A percentile compares a stretch with the other conserved stretches of the same genome.
These are phyloP conservation scores for Syzygium aqueum DNA, from an alignment of 345 rosid genomes.

Conservation along the genomic window DNA sequence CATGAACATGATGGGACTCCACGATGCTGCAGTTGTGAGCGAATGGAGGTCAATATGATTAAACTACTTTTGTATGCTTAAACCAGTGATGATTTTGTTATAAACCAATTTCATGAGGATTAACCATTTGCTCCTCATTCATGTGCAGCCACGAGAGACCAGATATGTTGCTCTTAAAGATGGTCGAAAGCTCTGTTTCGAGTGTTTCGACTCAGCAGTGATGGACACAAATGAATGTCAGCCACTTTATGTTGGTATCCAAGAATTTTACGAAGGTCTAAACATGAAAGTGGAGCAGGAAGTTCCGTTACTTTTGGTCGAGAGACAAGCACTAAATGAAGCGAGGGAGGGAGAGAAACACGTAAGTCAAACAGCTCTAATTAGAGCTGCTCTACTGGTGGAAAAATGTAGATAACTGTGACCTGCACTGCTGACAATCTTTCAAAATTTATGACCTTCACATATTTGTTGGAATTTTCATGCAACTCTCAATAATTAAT, in stretches of 20 bases:
- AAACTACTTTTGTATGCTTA: background rate
- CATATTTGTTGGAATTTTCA: background rate
- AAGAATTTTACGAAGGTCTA: conserved; percentile 69
- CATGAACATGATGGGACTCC: conserved; percentile 91
- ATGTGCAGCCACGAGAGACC: conserved; percentile 58
- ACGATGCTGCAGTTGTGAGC: conserved; percentile 97
- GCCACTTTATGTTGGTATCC: conserved; percentile 73
- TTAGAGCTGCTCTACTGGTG: background rate
- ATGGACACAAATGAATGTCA: conserved; percentile 85
- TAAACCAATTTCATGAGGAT: background rate
- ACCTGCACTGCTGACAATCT: background rate
- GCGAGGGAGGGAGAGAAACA: conserved; percentile 93
- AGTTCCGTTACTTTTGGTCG: conserved; percentile 91
- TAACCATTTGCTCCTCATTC: background rate
- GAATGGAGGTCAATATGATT: conserved; percentile 72
- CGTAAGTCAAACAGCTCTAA: conserved; percentile 30
- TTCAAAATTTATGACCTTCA: background rate
- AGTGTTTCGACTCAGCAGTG: conserved; percentile 89
- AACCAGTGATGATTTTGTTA: background rate
- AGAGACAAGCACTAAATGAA: conserved; percentile 88
- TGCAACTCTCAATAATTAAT: background rate
- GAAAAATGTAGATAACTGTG: background rate
- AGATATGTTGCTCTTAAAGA: conserved; percentile 65
- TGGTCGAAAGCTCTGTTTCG: conserved; percentile 89
- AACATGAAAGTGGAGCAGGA: conserved; percentile 87